Conservation (phyloP, 1,139 yeast genomes). For the Candida sanyaensis region DNA sequence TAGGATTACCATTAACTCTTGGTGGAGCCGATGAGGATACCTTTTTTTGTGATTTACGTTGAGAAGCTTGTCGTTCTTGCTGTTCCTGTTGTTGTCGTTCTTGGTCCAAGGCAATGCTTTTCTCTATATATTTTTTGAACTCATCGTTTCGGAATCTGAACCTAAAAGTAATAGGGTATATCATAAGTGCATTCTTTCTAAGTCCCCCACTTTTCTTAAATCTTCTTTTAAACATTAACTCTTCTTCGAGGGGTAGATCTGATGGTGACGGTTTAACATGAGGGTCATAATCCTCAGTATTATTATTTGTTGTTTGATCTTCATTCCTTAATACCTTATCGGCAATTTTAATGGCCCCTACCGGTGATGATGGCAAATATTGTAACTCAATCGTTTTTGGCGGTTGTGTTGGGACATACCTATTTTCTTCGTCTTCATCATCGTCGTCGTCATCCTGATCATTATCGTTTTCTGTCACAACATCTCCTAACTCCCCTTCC, state of each 20-base stretch:
- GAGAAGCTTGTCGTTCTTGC: not conserved
- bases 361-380: no score
- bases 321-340: no score
- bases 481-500: no score
- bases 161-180: conserved; percentile 3
- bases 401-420: not conserved
- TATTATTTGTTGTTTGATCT: no score
- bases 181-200: conserved; percentile 2
- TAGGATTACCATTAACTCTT: not conserved
- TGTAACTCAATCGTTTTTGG: no score
- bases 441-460: not conserved
- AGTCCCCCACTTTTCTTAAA: conserved; percentile 1
- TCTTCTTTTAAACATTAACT: not conserved
- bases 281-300: no score
- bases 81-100: not conserved
- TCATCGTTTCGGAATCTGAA: conserved; percentile 2
- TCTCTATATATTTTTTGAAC: not conserved
- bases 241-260: not conserved
- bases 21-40: not conserved
- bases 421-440: not conserved
- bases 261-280: not conserved
- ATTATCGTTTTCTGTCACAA: not conserved
- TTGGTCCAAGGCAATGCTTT: not conserved
- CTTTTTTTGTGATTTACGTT: not conserved
- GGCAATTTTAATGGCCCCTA: no score